Percentiles rank a stretch among this genome's conserved stretches.
These are phyloP conservation scores for Cladophialophora immunda DNA, from an alignment of 2,329 filamentous ascomycete genomes.

Conservation along the genomic window DNA sequence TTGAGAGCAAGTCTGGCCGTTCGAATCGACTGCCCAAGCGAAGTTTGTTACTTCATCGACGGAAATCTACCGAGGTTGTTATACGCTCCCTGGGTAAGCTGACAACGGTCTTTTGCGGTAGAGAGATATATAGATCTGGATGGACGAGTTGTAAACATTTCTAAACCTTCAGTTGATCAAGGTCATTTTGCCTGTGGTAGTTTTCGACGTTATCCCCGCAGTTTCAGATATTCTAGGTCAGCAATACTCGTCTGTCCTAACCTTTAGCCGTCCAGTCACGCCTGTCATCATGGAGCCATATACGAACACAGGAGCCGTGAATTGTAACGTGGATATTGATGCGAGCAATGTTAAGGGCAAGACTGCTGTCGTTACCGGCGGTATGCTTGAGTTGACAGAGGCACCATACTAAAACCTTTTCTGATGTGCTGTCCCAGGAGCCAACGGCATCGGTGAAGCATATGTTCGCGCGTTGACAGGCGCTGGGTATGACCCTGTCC, in stretches of 20 bases:
- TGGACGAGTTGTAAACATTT: background rate
- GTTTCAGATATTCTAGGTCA: background rate
- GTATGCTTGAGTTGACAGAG: conserved; percentile 24
- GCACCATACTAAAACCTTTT: background rate
- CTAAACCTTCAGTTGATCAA: background rate
- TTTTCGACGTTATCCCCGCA: background rate
- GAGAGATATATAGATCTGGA: background rate
- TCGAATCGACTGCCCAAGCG: background rate
- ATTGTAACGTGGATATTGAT: conserved; percentile 32
- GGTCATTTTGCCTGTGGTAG: background rate
- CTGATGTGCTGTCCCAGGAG: conserved; percentile 36
- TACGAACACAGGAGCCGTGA: conserved; percentile 33
- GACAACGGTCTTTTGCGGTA: background rate
- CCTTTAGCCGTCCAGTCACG: background rate
- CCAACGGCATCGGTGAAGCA: conserved; percentile 46
- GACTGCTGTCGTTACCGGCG: conserved; percentile 46
- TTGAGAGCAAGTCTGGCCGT: background rate
- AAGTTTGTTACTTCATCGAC: background rate
- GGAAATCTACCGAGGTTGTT: conserved; percentile 13
- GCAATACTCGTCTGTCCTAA: background rate
- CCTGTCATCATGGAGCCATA: conserved; percentile 29
- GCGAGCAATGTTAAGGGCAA: conserved; percentile 43
- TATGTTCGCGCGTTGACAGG: conserved; percentile 44
- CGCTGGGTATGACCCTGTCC: conserved; percentile 35
- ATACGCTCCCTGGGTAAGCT: background rate